phyloP scores from a whole-genome alignment of 2,329 filamentous ascomycete species.

The Pseudogymnoascus sp. region DNA sequence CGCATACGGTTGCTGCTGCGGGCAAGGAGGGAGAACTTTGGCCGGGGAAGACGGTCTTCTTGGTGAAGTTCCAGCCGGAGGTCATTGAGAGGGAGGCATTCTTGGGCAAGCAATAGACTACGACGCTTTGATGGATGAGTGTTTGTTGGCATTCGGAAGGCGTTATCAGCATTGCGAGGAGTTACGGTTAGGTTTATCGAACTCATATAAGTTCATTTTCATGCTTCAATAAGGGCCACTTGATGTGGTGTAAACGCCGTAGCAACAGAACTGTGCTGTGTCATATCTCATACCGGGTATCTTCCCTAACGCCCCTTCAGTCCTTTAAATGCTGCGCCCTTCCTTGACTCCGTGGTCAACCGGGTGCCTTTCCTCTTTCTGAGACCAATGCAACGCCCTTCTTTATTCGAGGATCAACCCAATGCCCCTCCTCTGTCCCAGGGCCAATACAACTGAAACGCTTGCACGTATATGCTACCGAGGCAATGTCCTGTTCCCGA shows the following conservation, averaged over 20 bases:
- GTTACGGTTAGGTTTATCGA: conserved; percentile 14
- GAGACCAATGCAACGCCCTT: neutral
- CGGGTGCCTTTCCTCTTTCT: no score
- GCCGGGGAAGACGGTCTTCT: conserved; percentile 91
- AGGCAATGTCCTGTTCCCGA: conserved; percentile 11
- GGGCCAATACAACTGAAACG: neutral
- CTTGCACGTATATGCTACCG: neutral
- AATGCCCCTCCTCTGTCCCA: neutral
- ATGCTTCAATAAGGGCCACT: neutral
- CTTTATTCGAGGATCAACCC: neutral
- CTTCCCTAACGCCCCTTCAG: neutral
- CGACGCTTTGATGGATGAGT: neutral
- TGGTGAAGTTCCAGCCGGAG: conserved; percentile 86
- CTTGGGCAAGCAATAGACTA: conserved; percentile 32
- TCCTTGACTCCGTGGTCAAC: neutral
- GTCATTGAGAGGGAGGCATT: conserved; percentile 88
- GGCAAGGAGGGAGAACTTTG: conserved; percentile 67
- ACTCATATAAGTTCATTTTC: conserved; percentile 6
- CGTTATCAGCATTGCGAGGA: conserved; percentile 23
- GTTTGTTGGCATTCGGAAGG: conserved; percentile 10
- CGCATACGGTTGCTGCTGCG: conserved; percentile 57
- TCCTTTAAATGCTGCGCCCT: neutral
- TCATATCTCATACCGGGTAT: neutral
- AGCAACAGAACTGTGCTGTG: neutral
- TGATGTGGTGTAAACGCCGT: neutral